Evolutionary conservation across 2,329 filamentous ascomycete genomes (phyloP), one percentile per base, ranked within the genome.

Genomic region (Albophoma yamanashiensis): DNA sequence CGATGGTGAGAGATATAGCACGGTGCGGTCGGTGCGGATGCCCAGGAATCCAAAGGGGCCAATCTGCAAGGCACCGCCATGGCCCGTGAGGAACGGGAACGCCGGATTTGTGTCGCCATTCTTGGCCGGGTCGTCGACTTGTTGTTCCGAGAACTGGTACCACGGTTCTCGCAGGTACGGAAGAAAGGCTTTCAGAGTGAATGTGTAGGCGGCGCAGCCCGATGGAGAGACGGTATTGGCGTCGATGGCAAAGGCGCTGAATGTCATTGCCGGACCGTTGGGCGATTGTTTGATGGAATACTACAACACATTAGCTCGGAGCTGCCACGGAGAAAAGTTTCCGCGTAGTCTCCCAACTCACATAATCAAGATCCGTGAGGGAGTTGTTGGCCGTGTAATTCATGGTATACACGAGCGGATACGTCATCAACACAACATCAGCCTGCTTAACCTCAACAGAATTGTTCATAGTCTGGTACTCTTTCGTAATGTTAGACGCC

Each of bases 201-300:
- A 89, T 0, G 86, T 89, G 67, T 84, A 89, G 3, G 83, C 81
- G 0, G 86, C 83, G 70, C 87, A 90, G 4, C 87, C 87, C 1
- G 84, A 86, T 0, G 81, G 80, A 1, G 83, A 85, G n/a, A 89
- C 78, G 58, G 83, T 78, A 61, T 86, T 87, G 36, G 86, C 86
- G 12, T 85, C 82, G 57, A 89, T 83, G 61, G 83, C 83, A 70
- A 88, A 89, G 17, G 88, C 84, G 15, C 85, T 84, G 70, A 86
- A 89, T 1, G 87, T 90, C 88, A 90, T 90, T 8, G 83, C 87
- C 0, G 87, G 88, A 0, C 88, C 87, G 63, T 88, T 80, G 0
- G 81, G 74, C 20, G 68, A 69, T 15, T 67, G 67, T n/a, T 68
- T 67, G 56, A 67, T 75, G 73, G 65, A 57, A 58, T 69, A 70